These are phyloP conservation scores for Raphanus hybrid DNA, from an alignment of 441 rosid species.

Conservation along the genomic window DNA sequence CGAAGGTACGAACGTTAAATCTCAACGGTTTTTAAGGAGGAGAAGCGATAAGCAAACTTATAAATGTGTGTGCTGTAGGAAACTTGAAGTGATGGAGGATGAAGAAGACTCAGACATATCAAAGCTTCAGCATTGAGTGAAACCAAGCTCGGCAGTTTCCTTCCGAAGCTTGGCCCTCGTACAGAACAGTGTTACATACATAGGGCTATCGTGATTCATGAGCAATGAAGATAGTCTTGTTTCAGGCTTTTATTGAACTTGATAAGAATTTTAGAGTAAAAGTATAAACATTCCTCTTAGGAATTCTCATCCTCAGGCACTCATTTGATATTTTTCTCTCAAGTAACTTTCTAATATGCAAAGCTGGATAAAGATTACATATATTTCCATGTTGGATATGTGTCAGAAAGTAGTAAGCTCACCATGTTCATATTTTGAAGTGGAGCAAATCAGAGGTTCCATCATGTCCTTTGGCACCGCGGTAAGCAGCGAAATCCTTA, in stretches of 20 bases:
- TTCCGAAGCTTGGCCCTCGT: slow-evolving; percentile 30
- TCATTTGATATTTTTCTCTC: background rate
- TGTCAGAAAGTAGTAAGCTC: background rate
- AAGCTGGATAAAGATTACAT: background rate
- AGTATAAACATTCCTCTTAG: slow-evolving; percentile 5
- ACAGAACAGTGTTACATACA: slow-evolving; percentile 30
- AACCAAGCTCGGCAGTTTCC: slow-evolving; percentile 33
- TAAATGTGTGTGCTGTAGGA: slow-evolving; percentile 30
- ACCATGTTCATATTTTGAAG: slow-evolving; percentile 40
- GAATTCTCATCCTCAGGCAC: background rate
- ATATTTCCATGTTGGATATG: background rate
- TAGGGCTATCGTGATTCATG: slow-evolving; percentile 28
- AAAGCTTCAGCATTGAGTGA: too few relatives aligned
- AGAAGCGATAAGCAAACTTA: background rate
- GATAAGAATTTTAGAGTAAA: background rate
- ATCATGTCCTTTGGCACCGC: slow-evolving; percentile 51
- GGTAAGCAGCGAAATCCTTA: slow-evolving; percentile 36
- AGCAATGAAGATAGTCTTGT: slow-evolving; percentile 14
- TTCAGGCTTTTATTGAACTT: background rate
- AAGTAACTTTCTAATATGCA: background rate
- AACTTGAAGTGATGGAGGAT: slow-evolving; percentile 41
- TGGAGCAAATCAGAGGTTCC: slow-evolving; percentile 56
- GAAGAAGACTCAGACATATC: slow-evolving; percentile 77
- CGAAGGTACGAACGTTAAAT: slow-evolving; percentile 53
- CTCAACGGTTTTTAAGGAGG: background rate